Base-by-base conservation (phyloP, 2,329 filamentous ascomycete genomes). In the Aureobasidium sp. region DNA sequence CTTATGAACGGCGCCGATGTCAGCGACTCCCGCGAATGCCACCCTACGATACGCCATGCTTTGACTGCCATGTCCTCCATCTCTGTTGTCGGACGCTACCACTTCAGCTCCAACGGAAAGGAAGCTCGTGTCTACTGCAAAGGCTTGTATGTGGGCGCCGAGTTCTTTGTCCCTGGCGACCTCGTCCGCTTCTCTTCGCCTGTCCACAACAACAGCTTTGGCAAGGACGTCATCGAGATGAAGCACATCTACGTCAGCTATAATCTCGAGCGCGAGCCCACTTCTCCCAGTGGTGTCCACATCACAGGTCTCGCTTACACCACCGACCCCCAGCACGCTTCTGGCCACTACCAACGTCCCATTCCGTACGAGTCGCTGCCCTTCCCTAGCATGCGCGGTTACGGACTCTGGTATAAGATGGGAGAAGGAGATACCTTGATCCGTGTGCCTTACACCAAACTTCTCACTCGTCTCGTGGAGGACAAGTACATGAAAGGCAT, bases 101-200 rank as follows among this genome's bases (percentile, higher is more conserved):
- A 75, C 27, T 82, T 85, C 68, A 75, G 71, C 26, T 84, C 84
- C 0, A 70, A 66, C 1, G 85, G 83, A 82, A 82, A 82, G 0
- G 70, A 80, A 17, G 82, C 81, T 0, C 74, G 71, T 0, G 75
- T 87, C n/a, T 78, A 77, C 58, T 80, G 77, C 62, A 75, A 77
- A 53, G 83, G 80, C 0, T 75, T 85, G 7, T 86, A 79, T 64
- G 69, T 87, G 2, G 84, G 84, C 0, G 68, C 79, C 3, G 84
- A 87, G 67, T 72, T 85, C 34, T 68, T 86, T 12, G 72, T 76
- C 5, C 69, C 80, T 5, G 82, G 82, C 1, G 84, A 87, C 64
- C 72, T 76, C 0, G 78, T 86, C 2, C 80, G 83, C 5, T 69
- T 87, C 9, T 62, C 72, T 0, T 74, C 71, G 1, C 46, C 26